Evolutionary conservation across 306 rosid species (phyloP).

Genomic region (Castanea sativa): DNA sequence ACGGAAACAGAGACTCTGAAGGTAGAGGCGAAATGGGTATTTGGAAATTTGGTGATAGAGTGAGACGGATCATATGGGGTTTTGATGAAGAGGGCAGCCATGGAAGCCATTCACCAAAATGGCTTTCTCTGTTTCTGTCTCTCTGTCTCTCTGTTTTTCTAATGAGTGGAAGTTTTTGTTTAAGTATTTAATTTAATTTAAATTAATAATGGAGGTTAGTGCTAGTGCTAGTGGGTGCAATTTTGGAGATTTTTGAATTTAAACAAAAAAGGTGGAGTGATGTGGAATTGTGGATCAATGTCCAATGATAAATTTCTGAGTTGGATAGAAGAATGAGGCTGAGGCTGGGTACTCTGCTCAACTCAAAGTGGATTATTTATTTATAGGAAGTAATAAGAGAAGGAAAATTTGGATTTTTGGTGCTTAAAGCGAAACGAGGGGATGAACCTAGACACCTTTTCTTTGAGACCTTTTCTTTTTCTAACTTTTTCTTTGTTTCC

Average conservation of each 20-base stretch:
- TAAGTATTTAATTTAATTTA: neutral
- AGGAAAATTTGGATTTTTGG: neutral
- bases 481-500: neutral
- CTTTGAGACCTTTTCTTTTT: neutral
- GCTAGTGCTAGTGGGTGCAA: neutral
- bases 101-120: conserved; percentile 84
- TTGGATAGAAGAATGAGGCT: too few species aligned
- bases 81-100: conserved; percentile 59
- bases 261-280: neutral
- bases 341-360: too few species aligned
- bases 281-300: too few species aligned
- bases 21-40: conserved; percentile 47
- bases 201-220: neutral
- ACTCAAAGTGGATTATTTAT: neutral
- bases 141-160: too few species aligned
- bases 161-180: neutral
- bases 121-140: too few species aligned
- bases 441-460: conserved; percentile 45
- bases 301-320: too few species aligned
- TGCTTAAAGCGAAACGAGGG: neutral
- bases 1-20: conserved; percentile 25
- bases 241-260: too few species aligned
- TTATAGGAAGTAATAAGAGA: neutral
- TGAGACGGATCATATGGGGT: conserved; percentile 36
- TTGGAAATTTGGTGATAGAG: conserved; percentile 29